phyloP scores from a whole-genome alignment of 2,329 filamentous ascomycete species.

The Aspergillus awamori region DNA sequence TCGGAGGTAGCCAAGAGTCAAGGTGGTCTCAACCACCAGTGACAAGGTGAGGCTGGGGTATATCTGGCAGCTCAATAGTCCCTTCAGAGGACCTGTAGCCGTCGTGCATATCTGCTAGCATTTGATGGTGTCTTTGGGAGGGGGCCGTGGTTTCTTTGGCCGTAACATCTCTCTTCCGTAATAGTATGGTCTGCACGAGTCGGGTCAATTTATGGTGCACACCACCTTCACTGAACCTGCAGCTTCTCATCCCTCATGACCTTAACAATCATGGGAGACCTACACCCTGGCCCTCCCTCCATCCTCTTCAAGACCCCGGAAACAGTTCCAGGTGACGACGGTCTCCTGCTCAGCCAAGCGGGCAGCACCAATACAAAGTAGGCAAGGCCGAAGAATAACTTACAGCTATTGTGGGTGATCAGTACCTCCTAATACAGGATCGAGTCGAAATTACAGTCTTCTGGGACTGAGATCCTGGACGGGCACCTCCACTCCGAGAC shows the following conservation, averaged over 20 bases:
- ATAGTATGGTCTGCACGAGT: not conserved
- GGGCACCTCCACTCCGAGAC: constrained; percentile 10
- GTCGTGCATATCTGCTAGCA: not conserved
- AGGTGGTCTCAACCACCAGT: not conserved
- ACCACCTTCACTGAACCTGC: constrained; percentile 4
- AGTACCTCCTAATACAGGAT: constrained; percentile 13
- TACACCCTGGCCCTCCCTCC: not conserved
- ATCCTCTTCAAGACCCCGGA: not conserved
- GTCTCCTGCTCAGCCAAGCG: not conserved
- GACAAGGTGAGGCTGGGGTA: not conserved
- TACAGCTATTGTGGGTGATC: constrained; percentile 16
- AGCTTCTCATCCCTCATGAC: not conserved
- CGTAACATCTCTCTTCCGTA: not conserved
- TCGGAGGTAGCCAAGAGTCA: not conserved
- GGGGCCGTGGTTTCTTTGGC: not conserved
- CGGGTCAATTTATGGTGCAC: not conserved
- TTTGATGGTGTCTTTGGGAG: too few species aligned
- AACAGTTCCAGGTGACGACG: constrained; percentile 7
- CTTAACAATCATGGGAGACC: not conserved
- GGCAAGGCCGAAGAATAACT: constrained; percentile 3
- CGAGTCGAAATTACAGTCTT: constrained; percentile 7
- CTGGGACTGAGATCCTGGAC: constrained; percentile 12
- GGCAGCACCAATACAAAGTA: not conserved
- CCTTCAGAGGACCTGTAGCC: not conserved
- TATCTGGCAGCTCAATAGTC: not conserved